Conservation (phyloP, 2,329 filamentous ascomycete genomes). For the Stachybotrys echinatus region DNA sequence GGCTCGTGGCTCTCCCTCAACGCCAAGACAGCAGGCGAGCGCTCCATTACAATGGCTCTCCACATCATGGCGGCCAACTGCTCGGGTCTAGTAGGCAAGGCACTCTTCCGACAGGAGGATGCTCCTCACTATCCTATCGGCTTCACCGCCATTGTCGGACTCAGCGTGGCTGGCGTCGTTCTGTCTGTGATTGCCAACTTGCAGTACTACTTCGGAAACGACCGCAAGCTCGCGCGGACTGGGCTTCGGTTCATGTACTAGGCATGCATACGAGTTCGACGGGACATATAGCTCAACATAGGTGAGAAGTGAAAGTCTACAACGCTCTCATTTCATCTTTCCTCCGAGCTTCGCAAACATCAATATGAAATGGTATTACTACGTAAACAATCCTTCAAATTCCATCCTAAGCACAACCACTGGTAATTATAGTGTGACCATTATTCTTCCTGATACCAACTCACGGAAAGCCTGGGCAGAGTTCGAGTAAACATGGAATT, state of each 20-base stretch:
- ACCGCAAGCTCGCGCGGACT: slow-evolving; percentile 5
- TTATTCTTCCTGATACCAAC: too few relatives aligned
- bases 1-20: slow-evolving; percentile 20
- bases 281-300: too few relatives aligned
- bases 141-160: slow-evolving; percentile 13
- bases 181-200: slow-evolving; percentile 9
- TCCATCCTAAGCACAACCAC: too few relatives aligned
- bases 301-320: too few relatives aligned
- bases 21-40: slow-evolving; percentile 16
- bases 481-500: too few relatives aligned
- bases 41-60: slow-evolving; percentile 19
- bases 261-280: too few relatives aligned
- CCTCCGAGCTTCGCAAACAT: too few relatives aligned
- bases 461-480: too few relatives aligned
- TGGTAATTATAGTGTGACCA: too few relatives aligned
- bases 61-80: slow-evolving; percentile 21
- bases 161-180: slow-evolving; percentile 7
- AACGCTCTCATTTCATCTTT: too few relatives aligned
- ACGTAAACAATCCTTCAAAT: too few relatives aligned
- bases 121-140: slow-evolving; percentile 15
- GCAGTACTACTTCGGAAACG: slow-evolving; percentile 11
- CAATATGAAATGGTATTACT: too few relatives aligned
- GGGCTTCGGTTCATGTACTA: slow-evolving; percentile 7
- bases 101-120: slow-evolving; percentile 18
- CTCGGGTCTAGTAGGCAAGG: slow-evolving; percentile 17